Evolutionary conservation across 2,329 filamentous ascomycete species (phyloP), one percentile per base, ranked within the genome.

Genomic region (Epichloe sp.): DNA sequence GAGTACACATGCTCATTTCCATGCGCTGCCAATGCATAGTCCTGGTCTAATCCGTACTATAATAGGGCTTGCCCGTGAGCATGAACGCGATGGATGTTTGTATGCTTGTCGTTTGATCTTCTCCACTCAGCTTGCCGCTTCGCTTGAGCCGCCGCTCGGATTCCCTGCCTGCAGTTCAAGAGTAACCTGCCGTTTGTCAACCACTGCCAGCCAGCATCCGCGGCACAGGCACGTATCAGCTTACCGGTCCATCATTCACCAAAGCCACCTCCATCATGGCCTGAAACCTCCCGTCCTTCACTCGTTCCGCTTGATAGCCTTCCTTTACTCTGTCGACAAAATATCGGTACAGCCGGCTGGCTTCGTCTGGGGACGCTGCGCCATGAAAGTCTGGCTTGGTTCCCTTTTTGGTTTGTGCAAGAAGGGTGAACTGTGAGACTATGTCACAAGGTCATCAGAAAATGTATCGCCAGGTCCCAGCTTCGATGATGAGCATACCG

Each of bases 261-360:
- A 96, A 70, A 47, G 86, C 85, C 53, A 98, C 91, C 63, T 97
- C 85, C 93, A 98, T 98, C 90, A 95, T 96, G 47, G 93, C 93
- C 63, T 95, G 91, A 66, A 98, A 98, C 34, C 91, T 82, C n/a
- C 94, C 93, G 64, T 98, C 85, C 65, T 95, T 89, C 53, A 98
- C 90, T 56, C 77, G 83, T 8, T 88, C 86, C 6, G 78, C 67
- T 5, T 72, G 67, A 65, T 97, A 95, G 3, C 81, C 75, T 50
- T 82, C 75, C 59, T 82, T 78, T 42, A 97, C 81, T 59, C 85
- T 86, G 48, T 78, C 71, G 59, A 90, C 80, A 70, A 98, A 97
- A 63, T 84, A 76, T 51, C 90, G 80, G 64, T 97, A 98, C 6
- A 97, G 74, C 54, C 77, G 77, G 60, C 82, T 86, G 23, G 91